Evolutionary conservation across 768 basidiomycete genomes (phyloP), one percentile per base, ranked within the genome.

Genomic region (Naganishia onofrii): DNA sequence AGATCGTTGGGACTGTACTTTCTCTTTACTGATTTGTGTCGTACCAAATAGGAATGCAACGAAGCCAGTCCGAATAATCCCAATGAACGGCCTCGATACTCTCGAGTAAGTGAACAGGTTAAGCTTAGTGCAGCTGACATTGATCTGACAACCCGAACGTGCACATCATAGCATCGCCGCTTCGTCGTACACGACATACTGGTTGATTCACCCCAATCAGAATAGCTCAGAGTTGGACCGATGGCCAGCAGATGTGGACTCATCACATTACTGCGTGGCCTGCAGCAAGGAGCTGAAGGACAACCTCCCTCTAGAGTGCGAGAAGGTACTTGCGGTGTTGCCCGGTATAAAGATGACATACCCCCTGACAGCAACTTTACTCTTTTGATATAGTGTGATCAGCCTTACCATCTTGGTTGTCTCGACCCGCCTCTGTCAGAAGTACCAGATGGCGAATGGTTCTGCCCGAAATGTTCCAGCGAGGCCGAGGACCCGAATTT

Each of bases 371-470:
- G 51, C 29, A 56, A 26, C 5, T 57, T 28, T 67, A n/a, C 12
- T 71, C 6, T 28, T 0, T 23, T 36, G 9, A 15, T 17, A 42
- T 57, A 95, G 90, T 98, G 94, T 77, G 94, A 98, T 77, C 84
- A 85, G 52, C 91, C 92, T 0, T 95, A 89, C 79, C 94, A 97
- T 79, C 83, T 90, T 17, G 84, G 84, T 15, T 98, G 94, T 79
- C 86, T 94, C 54, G 82, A 84, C 52, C 92, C 93, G 21, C 91
- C 93, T 1, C 81, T 98, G 55, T 79, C 82, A 19, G 86, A 84
- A 4, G 83, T 94, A 21, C 94, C 94, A 0, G 89, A 90, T 38
- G 94, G 91, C 44, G 90, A 93, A 82, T 93, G 93, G 92, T 78
- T 75, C 84, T 95, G 93, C 76, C 87, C 89, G 0, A 84, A 86